Conservation (phyloP, 208 protist genomes). For the Wallacemonas sp. region DNA sequence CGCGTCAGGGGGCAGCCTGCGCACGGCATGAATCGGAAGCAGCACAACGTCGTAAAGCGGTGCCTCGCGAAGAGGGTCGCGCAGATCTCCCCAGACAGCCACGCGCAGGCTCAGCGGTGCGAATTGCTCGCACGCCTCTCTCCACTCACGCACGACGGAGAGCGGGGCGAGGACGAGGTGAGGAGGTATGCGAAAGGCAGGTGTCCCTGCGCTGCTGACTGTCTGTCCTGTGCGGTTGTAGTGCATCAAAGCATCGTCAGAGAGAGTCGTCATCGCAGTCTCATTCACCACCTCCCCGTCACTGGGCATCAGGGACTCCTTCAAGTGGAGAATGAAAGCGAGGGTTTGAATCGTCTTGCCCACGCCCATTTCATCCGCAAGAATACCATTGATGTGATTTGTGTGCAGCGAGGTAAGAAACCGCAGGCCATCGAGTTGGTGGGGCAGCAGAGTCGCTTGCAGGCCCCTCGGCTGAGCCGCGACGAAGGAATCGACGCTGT, state of each 20-base stretch:
- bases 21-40: slow-evolving; percentile 47
- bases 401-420: slow-evolving; percentile 84
- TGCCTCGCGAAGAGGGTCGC: slow-evolving; percentile 27
- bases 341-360: slow-evolving; percentile 96
- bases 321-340: slow-evolving; percentile 62
- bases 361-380: slow-evolving; percentile 97
- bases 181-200: slow-evolving; percentile 30
- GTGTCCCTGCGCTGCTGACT: not conserved
- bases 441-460: slow-evolving; percentile 86
- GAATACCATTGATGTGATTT: slow-evolving; percentile 93
- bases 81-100: slow-evolving; percentile 29
- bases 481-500: slow-evolving; percentile 46
- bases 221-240: not conserved
- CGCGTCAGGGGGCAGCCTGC: slow-evolving; percentile 13
- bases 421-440: slow-evolving; percentile 97
- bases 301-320: slow-evolving; percentile 17
- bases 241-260: not conserved
- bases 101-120: slow-evolving; percentile 51
- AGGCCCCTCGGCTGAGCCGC: slow-evolving; percentile 32
- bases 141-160: slow-evolving; percentile 92
- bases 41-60: slow-evolving; percentile 45
- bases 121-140: slow-evolving; percentile 91
- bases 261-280: not conserved
- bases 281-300: not conserved
- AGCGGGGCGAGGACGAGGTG: slow-evolving; percentile 92